Evolutionary conservation across 805 yeast species (phyloP).

Genomic region (Ogataea methanolica): DNA sequence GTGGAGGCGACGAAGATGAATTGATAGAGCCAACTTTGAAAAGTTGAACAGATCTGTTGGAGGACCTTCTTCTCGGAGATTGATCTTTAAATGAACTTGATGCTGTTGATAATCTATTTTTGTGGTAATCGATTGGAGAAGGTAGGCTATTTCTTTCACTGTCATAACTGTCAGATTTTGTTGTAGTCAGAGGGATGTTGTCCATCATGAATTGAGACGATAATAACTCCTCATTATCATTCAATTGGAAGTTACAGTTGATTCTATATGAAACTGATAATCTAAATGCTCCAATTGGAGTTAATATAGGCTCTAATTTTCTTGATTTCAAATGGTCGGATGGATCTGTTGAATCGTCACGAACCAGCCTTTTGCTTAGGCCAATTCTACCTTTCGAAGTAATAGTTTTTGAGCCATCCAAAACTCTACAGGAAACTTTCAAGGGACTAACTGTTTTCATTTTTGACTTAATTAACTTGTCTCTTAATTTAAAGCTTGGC

Average conservation of each 20-base stretch:
- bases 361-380: slow-evolving; percentile 47
- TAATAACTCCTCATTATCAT: slow-evolving; percentile 60
- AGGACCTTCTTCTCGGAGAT: slow-evolving; percentile 25
- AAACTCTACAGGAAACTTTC: slow-evolving; percentile 51
- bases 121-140: slow-evolving; percentile 15
- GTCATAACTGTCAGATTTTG: slow-evolving; percentile 9
- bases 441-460: slow-evolving; percentile 30
- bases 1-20: slow-evolving; percentile 32
- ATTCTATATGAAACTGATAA: slow-evolving; percentile 77
- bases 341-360: slow-evolving; percentile 12
- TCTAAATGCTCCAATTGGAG: slow-evolving; percentile 69
- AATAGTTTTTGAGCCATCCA: slow-evolving; percentile 78
- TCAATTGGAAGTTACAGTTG: slow-evolving; percentile 62
- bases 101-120: slow-evolving; percentile 16
- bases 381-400: slow-evolving; percentile 83
- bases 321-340: slow-evolving; percentile 51
- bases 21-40: slow-evolving; percentile 59
- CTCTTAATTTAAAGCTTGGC: slow-evolving; percentile 64
- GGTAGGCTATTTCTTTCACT: slow-evolving; percentile 12
- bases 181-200: slow-evolving; percentile 7
- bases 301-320: slow-evolving; percentile 63
- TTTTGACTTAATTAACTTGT: slow-evolving; percentile 33
- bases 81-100: slow-evolving; percentile 19
- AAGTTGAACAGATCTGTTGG: slow-evolving; percentile 46
- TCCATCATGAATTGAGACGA: slow-evolving; percentile 34